Conservation (phyloP, 805 yeast species). For the Spathaspora passalidarum region DNA sequence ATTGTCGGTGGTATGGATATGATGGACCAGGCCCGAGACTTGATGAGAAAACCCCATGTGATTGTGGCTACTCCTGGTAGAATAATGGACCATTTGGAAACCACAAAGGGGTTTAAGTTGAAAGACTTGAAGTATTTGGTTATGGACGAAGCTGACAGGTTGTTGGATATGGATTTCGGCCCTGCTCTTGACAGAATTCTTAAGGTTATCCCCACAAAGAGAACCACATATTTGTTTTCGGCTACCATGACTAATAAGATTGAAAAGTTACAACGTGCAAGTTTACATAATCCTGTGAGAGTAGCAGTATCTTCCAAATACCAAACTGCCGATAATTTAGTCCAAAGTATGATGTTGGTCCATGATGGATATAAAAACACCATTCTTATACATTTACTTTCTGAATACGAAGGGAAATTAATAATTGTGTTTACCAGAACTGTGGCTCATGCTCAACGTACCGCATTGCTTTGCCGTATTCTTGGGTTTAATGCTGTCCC, state of each 20-base stretch:
- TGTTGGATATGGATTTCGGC: slow-evolving; percentile 94
- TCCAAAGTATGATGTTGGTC: slow-evolving; percentile 84
- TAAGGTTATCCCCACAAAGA: slow-evolving; percentile 76
- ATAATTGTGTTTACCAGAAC: slow-evolving; percentile 90
- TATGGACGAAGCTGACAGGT: slow-evolving; percentile 96
- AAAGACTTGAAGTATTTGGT: slow-evolving; percentile 77
- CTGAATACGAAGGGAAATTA: slow-evolving; percentile 81
- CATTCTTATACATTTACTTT: slow-evolving; percentile 72
- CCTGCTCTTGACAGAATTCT: slow-evolving; percentile 87
- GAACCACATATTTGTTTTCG: slow-evolving; percentile 83
- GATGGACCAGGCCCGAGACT: slow-evolving; percentile 95
- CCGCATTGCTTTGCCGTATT: slow-evolving; percentile 74
- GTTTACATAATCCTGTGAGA: slow-evolving; percentile 81
- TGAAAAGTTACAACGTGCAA: slow-evolving; percentile 92
- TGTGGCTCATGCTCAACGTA: slow-evolving; percentile 90
- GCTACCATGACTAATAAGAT: slow-evolving; percentile 98
- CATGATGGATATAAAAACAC: slow-evolving; percentile 94
- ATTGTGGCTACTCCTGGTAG: slow-evolving; percentile 96
- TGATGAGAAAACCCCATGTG: slow-evolving; percentile 91
- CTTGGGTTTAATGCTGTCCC: slow-evolving; percentile 90
- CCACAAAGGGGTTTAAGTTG: slow-evolving; percentile 85
- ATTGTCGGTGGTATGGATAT: slow-evolving; percentile 98
- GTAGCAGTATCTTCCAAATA: slow-evolving; percentile 87
- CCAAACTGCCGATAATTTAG: slow-evolving; percentile 90
- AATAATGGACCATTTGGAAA: slow-evolving; percentile 88